These are phyloP conservation scores for Physocladia obscura DNA, from an alignment of 192 early-diverging fungal genomes.

Conservation along the genomic window DNA sequence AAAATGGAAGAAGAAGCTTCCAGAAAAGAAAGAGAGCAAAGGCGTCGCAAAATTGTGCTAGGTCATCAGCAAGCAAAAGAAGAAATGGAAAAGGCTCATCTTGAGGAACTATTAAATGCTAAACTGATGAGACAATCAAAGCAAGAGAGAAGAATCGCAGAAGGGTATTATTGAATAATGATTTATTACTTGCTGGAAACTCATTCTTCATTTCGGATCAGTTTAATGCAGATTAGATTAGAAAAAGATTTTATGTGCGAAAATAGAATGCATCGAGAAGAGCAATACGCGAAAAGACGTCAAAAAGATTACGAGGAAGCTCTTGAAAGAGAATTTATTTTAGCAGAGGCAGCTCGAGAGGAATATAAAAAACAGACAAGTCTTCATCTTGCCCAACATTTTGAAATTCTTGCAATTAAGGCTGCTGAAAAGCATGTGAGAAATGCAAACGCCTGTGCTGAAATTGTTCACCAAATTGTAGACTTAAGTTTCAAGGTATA, in stretches of 20 bases:
- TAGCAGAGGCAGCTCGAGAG: constrained; percentile 36
- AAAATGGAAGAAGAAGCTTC: constrained; percentile 51
- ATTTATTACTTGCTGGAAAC: neutral
- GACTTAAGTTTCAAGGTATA: constrained; percentile 53
- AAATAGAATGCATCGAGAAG: constrained; percentile 51
- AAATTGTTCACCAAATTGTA: constrained; percentile 49
- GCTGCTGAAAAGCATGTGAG: constrained; percentile 33
- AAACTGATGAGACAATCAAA: constrained; percentile 58
- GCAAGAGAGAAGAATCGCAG: constrained; percentile 62
- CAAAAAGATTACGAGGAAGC: constrained; percentile 61
- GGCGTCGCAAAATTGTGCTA: constrained; percentile 51
- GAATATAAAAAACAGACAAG: constrained; percentile 47
- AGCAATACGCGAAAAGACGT: constrained; percentile 55
- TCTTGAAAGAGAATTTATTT: constrained; percentile 45
- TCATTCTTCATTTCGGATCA: constrained; percentile 10
- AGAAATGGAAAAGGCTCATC: constrained; percentile 39
- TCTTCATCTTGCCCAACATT: constrained; percentile 49
- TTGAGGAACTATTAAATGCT: constrained; percentile 46
- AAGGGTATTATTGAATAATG: constrained; percentile 38
- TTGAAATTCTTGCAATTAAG: constrained; percentile 49
- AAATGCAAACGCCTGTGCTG: constrained; percentile 23
- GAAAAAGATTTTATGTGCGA: constrained; percentile 59
- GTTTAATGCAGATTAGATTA: constrained; percentile 53
- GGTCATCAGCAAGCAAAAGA: constrained; percentile 48
- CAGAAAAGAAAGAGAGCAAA: constrained; percentile 51